Conservation (phyloP, 2,329 filamentous ascomycete genomes). For the Colletotrichum cereale region DNA sequence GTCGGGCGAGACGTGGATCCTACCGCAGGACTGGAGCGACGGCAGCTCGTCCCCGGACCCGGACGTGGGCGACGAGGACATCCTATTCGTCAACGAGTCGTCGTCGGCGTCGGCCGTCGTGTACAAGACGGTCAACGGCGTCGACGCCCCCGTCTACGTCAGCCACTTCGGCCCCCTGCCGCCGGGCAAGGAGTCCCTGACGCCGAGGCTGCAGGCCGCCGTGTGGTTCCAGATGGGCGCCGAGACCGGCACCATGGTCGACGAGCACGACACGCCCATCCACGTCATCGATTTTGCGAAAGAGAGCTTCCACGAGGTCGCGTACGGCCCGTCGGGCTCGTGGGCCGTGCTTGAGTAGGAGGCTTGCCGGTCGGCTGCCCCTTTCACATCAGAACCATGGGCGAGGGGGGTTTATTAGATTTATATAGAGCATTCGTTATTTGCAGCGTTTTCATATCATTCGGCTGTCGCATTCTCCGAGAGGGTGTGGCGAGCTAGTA, state of each 20-base stretch:
- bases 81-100: conserved; percentile 3
- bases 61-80: background rate
- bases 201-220: conserved; percentile 1
- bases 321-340: conserved; percentile 6
- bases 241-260: conserved; percentile 4
- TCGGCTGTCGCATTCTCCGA: background rate
- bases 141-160: conserved; percentile 12
- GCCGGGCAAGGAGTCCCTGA: background rate
- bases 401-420: no score
- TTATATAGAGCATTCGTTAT: background rate
- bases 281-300: conserved; percentile 1
- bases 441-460: background rate
- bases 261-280: background rate
- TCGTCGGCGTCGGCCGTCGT: conserved; percentile 6
- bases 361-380: no score
- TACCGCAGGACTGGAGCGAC: conserved; percentile 5
- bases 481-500: background rate
- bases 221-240: conserved; percentile 17
- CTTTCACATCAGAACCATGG: background rate
- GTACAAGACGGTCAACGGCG: conserved; percentile 16
- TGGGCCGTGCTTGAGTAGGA: background rate
- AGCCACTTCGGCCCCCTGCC: conserved; percentile 18
- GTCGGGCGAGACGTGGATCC: background rate
- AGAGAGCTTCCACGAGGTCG: conserved; percentile 8
- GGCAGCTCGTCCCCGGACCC: background rate